Evolutionary conservation across 257 asterid species (phyloP), one percentile per base, ranked within the genome.

Genomic region (Solanum pennellii): DNA sequence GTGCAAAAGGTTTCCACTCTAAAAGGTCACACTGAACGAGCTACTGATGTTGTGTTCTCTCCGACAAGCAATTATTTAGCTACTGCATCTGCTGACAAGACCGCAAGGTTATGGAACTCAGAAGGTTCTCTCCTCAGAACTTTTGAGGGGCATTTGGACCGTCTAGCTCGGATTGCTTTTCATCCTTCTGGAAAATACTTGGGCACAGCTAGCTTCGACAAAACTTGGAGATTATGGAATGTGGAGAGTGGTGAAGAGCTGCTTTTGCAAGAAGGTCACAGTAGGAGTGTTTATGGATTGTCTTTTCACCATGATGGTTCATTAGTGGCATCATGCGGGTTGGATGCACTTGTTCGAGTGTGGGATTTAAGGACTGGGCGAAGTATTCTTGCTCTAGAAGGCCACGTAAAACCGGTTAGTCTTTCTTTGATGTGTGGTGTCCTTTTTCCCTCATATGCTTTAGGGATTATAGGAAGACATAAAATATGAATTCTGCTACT

Each of bases 201-300:
- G 89, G 99, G 98, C 84, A 95, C 99, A 25, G 90, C 99, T 86
- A 93, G 99, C 92, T 97, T 93, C 90, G 98, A 97, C 91, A 93
- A 93, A 88, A 97, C 99, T 66, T 97, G 99, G 99, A 93, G 99
- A 89, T 88, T 97, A 86, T 97, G 99, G 99, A 94, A 97, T 89
- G 98, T 96, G 65, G 99, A 97, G 89, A 93, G 98, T 60, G 98
- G 99, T 76, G 98, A 93, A 84, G 99, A 95, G 92, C 90, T 96
- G 87, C 99, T 97, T 90, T 95, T 95, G 89, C 99, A 97, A 91
- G 99, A 97, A 94, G 99, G 99, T 76, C 99, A 96, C 87, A 97
- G 99, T 86, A 95, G 99, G 91, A 94, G 99, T 90, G 94, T 97
- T 3, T 97, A 97, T 88, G 99, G 99, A 37, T 75, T 97, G 52